phyloP scores from a whole-genome alignment of 2,329 filamentous ascomycete species.

The Stachybotrys elegans region DNA sequence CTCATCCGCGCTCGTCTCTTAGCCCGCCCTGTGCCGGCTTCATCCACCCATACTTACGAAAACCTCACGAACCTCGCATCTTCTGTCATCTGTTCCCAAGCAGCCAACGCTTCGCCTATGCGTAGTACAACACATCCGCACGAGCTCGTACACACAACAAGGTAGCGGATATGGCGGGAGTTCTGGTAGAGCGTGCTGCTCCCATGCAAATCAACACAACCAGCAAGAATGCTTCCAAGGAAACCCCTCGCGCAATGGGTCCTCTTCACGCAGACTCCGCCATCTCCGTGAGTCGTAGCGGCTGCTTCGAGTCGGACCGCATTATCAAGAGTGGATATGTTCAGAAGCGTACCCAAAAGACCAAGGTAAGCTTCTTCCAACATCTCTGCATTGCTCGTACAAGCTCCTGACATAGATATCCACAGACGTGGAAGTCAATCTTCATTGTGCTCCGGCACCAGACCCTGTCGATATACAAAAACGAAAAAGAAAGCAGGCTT shows the following conservation, averaged over 20 bases:
- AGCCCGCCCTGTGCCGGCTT: too few relatives aligned
- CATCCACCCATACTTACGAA: too few relatives aligned
- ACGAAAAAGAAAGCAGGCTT: constrained; percentile 82
- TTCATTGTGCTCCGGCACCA: constrained; percentile 89
- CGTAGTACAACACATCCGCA: too few relatives aligned
- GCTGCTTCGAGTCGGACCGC: constrained; percentile 92
- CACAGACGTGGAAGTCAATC: constrained; percentile 80
- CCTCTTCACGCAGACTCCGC: constrained; percentile 53
- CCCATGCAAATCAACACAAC: too few relatives aligned
- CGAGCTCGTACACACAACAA: too few relatives aligned
- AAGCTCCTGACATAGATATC: constrained; percentile 15
- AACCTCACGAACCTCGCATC: too few relatives aligned
- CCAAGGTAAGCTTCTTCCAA: constrained; percentile 58
- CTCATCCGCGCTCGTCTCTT: too few relatives aligned
- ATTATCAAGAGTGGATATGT: constrained; percentile 87
- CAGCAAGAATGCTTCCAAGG: too few relatives aligned
- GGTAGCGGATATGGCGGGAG: too few relatives aligned
- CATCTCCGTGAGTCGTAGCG: constrained; percentile 88
- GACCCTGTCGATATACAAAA: constrained; percentile 87
- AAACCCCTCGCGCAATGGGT: constrained; percentile 19
- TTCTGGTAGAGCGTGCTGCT: too few relatives aligned
- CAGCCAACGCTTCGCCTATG: too few relatives aligned
- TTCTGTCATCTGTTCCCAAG: too few relatives aligned
- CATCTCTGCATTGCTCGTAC: constrained; percentile 4
- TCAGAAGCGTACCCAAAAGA: constrained; percentile 86